Conservation (phyloP, 2,329 filamentous ascomycete species). For the Fusarium longipes region DNA sequence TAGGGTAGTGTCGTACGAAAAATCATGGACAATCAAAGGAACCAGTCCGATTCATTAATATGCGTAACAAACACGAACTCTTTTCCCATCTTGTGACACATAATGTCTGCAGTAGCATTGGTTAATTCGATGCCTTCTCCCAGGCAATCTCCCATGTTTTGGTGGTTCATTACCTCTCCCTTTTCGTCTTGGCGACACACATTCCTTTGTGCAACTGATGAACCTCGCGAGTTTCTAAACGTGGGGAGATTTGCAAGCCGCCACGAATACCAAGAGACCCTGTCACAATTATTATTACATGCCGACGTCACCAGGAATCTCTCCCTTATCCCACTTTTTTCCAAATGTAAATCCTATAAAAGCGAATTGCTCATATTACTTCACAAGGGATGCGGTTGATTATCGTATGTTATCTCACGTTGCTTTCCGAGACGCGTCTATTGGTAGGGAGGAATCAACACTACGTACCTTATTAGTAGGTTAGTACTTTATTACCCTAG, state of each 20-base stretch:
- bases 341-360: background rate
- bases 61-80: conserved; percentile 2
- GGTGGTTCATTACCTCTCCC: conserved; percentile 2
- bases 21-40: background rate
- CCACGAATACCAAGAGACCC: conserved; percentile 36
- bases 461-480: conserved; percentile 19
- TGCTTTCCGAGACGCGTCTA: conserved; percentile 28
- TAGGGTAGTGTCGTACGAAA: conserved; percentile 25
- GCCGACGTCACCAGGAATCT: conserved; percentile 18
- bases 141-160: background rate
- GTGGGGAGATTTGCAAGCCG: conserved; percentile 29
- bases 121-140: background rate
- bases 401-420: conserved; percentile 20
- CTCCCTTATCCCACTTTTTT: conserved; percentile 7
- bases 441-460: conserved; percentile 26
- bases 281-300: conserved; percentile 24
- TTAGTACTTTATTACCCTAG: conserved; percentile 4
- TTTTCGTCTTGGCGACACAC: conserved; percentile 34
- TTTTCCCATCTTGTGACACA: background rate
- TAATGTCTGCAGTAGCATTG: background rate
- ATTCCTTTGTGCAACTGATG: conserved; percentile 35
- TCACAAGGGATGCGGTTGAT: conserved; percentile 2
- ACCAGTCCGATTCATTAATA: background rate
- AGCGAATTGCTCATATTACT: background rate
- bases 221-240: conserved; percentile 6